Evolutionary conservation across 306 rosid species (phyloP).

Genomic region (Vigna reflexopilosa): DNA sequence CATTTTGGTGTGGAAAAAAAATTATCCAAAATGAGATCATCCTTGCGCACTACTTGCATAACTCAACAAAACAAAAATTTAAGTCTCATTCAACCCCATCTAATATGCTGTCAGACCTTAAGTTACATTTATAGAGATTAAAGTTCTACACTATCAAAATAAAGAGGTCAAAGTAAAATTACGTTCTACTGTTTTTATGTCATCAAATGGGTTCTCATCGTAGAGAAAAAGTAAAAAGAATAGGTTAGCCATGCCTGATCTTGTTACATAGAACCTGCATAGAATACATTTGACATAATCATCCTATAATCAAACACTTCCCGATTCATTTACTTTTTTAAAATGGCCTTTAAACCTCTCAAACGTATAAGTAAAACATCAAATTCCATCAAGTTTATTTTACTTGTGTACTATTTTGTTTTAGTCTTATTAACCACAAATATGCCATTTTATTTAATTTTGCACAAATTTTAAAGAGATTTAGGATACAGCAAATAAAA

Average conservation of each 20-base stretch:
- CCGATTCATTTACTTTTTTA: not conserved
- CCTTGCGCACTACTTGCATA: not conserved
- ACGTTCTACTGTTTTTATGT: not conserved
- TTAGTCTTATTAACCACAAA: not conserved
- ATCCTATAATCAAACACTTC: too few relatives aligned
- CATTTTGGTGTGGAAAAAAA: not conserved
- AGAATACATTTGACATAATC: too few relatives aligned
- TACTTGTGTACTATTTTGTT: not conserved
- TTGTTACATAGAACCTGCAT: too few relatives aligned
- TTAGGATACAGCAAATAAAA: not conserved
- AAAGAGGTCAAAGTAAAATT: not conserved
- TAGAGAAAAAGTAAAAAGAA: too few relatives aligned
- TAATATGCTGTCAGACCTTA: not conserved
- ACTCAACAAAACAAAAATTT: not conserved
- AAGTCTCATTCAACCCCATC: not conserved
- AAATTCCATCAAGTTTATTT: not conserved
- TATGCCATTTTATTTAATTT: not conserved
- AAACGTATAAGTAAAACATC: not conserved
- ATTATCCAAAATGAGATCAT: not conserved
- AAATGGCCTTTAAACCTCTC: not conserved
- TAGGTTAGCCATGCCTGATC: too few relatives aligned
- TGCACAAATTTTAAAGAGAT: not conserved
- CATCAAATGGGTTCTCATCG: not conserved
- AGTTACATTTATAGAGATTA: not conserved
- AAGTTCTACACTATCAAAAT: not conserved